Evolutionary conservation across 169 alveolate genomes (phyloP).

Genomic region (Hepatocystis sp.): DNA sequence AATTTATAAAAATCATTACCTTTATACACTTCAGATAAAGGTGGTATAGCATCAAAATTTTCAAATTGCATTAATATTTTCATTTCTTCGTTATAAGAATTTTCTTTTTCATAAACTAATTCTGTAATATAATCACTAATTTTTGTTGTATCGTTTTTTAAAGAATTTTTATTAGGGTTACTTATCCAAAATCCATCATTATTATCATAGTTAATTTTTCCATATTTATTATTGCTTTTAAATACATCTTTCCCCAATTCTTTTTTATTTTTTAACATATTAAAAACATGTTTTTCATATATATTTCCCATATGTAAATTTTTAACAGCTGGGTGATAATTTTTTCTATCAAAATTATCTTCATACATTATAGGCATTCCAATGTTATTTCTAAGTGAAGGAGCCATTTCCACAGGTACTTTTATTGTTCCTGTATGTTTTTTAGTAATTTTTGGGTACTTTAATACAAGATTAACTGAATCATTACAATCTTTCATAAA

Average conservation of each 20-base stretch:
- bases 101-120: conserved; percentile 37
- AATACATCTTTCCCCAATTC: conserved; percentile 50
- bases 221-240: conserved; percentile 30
- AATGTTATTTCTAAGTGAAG: conserved; percentile 24
- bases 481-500: conserved; percentile 72
- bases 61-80: conserved; percentile 13
- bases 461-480: conserved; percentile 46
- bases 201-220: conserved; percentile 63
- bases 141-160: conserved; percentile 57
- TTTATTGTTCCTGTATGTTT: conserved; percentile 3
- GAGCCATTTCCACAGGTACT: conserved; percentile 33
- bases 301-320: conserved; percentile 66
- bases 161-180: conserved; percentile 50
- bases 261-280: conserved; percentile 64
- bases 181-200: conserved; percentile 70
- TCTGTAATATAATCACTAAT: conserved; percentile 58
- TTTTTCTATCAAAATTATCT: conserved; percentile 68
- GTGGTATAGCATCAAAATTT: conserved; percentile 30
- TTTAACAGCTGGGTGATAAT: conserved; percentile 47
- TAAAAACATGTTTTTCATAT: conserved; percentile 68
- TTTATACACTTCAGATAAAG: conserved; percentile 37
- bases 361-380: conserved; percentile 67
- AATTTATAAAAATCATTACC: conserved; percentile 58
- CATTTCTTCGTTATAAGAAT: conserved; percentile 52
- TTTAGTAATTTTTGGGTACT: conserved; percentile 59